phyloP scores from a whole-genome alignment of 1,139 yeast species.

The Candida albicans region DNA sequence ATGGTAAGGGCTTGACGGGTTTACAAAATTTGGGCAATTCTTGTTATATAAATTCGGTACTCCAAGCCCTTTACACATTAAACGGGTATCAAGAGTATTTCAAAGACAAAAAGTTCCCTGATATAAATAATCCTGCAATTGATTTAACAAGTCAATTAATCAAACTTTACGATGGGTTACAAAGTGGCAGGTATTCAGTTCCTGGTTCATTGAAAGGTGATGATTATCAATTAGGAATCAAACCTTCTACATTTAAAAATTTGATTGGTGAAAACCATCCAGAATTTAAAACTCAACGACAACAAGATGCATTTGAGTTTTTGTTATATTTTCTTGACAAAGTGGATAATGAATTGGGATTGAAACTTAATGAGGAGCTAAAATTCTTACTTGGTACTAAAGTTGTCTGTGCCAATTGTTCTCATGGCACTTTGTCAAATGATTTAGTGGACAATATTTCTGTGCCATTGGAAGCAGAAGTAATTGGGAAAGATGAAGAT shows the following conservation, averaged over 20 bases:
- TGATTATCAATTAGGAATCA: slow-evolving; percentile 71
- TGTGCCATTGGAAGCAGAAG: slow-evolving; percentile 53
- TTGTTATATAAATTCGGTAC: slow-evolving; percentile 81
- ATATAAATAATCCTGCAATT: slow-evolving; percentile 54
- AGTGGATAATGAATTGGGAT: slow-evolving; percentile 55
- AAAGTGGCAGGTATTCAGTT: slow-evolving; percentile 70
- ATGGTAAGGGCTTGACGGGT: slow-evolving; percentile 75
- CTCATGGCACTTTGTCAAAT: slow-evolving; percentile 54
- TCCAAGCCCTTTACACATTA: slow-evolving; percentile 60
- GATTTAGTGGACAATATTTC: slow-evolving; percentile 71
- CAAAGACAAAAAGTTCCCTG: slow-evolving; percentile 23
- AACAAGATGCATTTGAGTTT: slow-evolving; percentile 95
- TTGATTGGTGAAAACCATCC: slow-evolving; percentile 75
- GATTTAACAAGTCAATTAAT: slow-evolving; percentile 71
- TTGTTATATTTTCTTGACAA: slow-evolving; percentile 65
- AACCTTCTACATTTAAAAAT: slow-evolving; percentile 73
- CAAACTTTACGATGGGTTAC: slow-evolving; percentile 77
- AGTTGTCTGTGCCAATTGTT: slow-evolving; percentile 61
- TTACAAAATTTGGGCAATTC: slow-evolving; percentile 88
- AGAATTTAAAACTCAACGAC: slow-evolving; percentile 84
- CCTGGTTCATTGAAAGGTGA: slow-evolving; percentile 47
- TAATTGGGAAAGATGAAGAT: slow-evolving; percentile 39
- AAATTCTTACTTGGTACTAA: slow-evolving; percentile 67
- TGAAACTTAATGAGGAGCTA: slow-evolving; percentile 49
- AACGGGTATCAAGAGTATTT: slow-evolving; percentile 41